Evolutionary conservation across 768 basidiomycete species (phyloP).

Genomic region (Lactifluus echinatus): DNA sequence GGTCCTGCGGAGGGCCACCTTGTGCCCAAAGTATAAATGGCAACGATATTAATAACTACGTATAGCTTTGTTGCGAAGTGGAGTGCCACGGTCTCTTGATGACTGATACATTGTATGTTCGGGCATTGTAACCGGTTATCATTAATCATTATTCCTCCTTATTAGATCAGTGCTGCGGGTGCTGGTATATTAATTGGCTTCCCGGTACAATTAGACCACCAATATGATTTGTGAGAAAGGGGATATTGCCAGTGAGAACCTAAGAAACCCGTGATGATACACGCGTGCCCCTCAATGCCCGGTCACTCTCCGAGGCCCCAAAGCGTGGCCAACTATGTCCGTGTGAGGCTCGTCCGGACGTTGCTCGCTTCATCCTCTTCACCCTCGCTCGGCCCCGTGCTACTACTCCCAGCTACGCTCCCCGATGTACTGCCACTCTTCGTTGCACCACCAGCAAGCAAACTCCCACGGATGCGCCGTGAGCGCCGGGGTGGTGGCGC

Average conservation of each 20-base stretch:
- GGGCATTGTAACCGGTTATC: background rate
- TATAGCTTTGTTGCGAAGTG: no score
- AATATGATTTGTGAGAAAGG: background rate
- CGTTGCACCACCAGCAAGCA: conserved; percentile 20
- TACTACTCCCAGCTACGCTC: conserved; percentile 22
- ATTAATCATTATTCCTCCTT: background rate
- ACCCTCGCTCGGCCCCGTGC: conserved; percentile 34
- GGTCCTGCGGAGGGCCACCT: no score
- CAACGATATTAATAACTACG: no score
- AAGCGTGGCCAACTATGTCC: background rate
- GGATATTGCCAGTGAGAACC: conserved; percentile 5
- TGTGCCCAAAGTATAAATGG: no score
- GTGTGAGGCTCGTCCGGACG: background rate
- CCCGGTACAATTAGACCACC: conserved; percentile 8
- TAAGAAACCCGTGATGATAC: background rate
- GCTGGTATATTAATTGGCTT: background rate
- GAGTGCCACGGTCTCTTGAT: no score
- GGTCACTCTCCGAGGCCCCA: background rate
- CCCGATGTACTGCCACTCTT: conserved; percentile 15
- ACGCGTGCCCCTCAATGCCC: background rate
- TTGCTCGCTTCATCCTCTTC: conserved; percentile 28
- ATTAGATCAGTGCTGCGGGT: background rate
- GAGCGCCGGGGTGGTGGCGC: conserved; percentile 33
- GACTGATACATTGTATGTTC: no score
- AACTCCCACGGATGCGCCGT: conserved; percentile 19